Conservation (phyloP, 208 protist genomes). For the Crithidia bombi region DNA sequence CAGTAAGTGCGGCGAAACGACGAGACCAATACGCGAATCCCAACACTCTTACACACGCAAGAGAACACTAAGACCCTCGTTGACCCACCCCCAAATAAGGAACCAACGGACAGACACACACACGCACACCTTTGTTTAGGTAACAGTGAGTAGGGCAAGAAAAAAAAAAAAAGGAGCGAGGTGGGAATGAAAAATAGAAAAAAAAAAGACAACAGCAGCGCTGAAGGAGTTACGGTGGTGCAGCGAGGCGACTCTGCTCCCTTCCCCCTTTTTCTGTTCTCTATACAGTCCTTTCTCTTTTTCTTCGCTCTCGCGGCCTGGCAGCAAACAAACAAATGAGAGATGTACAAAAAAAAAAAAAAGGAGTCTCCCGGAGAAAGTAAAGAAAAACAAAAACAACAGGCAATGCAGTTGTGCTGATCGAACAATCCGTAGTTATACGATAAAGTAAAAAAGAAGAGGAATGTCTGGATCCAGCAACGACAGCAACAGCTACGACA, state of each 20-base stretch:
- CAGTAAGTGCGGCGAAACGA: too few species aligned
- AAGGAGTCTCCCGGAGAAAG: not conserved
- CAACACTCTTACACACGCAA: not conserved
- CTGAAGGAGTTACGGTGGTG: too few species aligned
- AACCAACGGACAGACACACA: not conserved
- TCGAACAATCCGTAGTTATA: not conserved
- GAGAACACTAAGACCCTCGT: not conserved
- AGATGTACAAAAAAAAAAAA: conserved; percentile 3
- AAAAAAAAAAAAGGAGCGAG: not conserved
- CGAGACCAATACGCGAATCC: not conserved
- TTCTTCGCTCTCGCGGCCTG: too few species aligned
- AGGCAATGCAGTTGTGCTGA: conserved; percentile 8
- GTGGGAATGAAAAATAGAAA: conserved; percentile 8
- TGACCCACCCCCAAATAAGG: not conserved
- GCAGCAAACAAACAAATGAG: conserved; percentile 1
- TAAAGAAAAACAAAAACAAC: not conserved
- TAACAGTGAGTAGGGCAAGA: not conserved
- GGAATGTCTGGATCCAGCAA: too few species aligned
- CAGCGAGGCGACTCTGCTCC: too few species aligned
- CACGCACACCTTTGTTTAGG: not conserved
- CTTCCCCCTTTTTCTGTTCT: too few species aligned
- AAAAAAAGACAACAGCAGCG: conserved; percentile 6
- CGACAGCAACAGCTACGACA: too few species aligned
- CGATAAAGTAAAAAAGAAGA: not conserved
- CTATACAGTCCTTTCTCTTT: too few species aligned